Conservation (phyloP, 1,284 basidiomycete species). For the Austropuccinia psidii region DNA sequence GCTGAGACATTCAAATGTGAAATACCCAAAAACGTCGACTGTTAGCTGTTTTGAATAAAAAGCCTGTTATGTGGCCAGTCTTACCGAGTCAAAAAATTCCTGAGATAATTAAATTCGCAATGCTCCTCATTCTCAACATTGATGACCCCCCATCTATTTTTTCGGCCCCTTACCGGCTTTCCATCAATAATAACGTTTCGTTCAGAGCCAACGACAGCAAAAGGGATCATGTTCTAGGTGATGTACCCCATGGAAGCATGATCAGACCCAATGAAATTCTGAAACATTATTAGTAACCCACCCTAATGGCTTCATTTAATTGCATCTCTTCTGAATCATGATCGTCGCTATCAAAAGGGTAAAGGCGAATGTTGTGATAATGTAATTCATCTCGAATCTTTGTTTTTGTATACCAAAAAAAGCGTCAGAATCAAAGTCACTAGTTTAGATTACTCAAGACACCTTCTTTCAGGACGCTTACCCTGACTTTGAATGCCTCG, state of each 20-base stretch:
- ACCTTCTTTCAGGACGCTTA: conserved; percentile 46
- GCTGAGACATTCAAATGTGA: conserved; percentile 49
- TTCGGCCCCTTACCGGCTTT: conserved; percentile 86
- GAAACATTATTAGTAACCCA: conserved; percentile 50
- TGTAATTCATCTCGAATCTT: conserved; percentile 87
- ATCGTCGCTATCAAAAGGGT: conserved; percentile 96
- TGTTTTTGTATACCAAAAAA: no score
- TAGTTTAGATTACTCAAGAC: background rate
- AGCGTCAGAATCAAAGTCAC: background rate
- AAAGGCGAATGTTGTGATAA: conserved; percentile 85
- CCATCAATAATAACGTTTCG: conserved; percentile 89
- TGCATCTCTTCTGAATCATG: conserved; percentile 77
- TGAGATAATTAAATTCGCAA: conserved; percentile 95
- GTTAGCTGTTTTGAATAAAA: background rate
- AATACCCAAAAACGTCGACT: background rate
- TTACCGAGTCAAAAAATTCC: conserved; percentile 88
- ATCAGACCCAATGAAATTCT: conserved; percentile 9
- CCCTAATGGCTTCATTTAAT: conserved; percentile 82
- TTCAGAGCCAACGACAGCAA: conserved; percentile 93
- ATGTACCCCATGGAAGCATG: background rate
- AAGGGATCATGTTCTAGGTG: conserved; percentile 77
- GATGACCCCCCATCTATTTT: conserved; percentile 96
- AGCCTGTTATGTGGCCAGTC: conserved; percentile 39
- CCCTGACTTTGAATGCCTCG: conserved; percentile 83
- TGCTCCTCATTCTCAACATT: conserved; percentile 94